phyloP scores from a whole-genome alignment of 2,329 filamentous ascomycete species.

The Tolypocladium cylindrosporum region DNA sequence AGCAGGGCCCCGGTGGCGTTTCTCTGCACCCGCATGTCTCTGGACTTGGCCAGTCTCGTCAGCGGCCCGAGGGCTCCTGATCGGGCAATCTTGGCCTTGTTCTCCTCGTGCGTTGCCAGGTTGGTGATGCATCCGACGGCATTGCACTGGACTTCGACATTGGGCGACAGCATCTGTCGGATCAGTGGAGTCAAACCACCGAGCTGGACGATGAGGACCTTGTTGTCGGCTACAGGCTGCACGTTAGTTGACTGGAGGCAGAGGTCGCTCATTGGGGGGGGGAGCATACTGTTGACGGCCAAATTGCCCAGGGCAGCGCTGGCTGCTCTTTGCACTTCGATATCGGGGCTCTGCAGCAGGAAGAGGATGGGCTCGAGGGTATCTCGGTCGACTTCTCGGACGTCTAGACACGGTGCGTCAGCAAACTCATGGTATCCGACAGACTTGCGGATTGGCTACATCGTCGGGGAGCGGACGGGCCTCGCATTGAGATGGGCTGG shows the following conservation, averaged over 20 bases:
- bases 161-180: slow-evolving; percentile 94
- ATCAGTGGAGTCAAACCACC: slow-evolving; percentile 87
- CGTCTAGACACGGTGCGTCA: slow-evolving; percentile 51
- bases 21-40: slow-evolving; percentile 96
- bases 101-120: slow-evolving; percentile 94
- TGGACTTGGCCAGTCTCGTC: slow-evolving; percentile 87
- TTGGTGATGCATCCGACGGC: slow-evolving; percentile 98
- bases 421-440: background rate
- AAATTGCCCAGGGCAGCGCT: slow-evolving; percentile 94
- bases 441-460: background rate
- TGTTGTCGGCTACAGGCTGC: slow-evolving; percentile 73
- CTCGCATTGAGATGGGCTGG: background rate
- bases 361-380: slow-evolving; percentile 95
- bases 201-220: slow-evolving; percentile 88
- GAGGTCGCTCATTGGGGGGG: background rate
- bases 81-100: slow-evolving; percentile 96
- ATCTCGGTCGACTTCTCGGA: slow-evolving; percentile 87
- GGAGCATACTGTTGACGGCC: slow-evolving; percentile 79
- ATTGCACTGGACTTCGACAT: slow-evolving; percentile 98
- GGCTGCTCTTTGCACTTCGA: slow-evolving; percentile 92
- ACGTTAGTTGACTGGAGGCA: slow-evolving; percentile 22
- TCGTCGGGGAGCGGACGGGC: background rate
- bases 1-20: slow-evolving; percentile 93
- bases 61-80: slow-evolving; percentile 87
- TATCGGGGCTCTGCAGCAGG: slow-evolving; percentile 87